These are phyloP conservation scores for Wallacemonas rigidus DNA, from an alignment of 208 protist species.

Conservation along the genomic window DNA sequence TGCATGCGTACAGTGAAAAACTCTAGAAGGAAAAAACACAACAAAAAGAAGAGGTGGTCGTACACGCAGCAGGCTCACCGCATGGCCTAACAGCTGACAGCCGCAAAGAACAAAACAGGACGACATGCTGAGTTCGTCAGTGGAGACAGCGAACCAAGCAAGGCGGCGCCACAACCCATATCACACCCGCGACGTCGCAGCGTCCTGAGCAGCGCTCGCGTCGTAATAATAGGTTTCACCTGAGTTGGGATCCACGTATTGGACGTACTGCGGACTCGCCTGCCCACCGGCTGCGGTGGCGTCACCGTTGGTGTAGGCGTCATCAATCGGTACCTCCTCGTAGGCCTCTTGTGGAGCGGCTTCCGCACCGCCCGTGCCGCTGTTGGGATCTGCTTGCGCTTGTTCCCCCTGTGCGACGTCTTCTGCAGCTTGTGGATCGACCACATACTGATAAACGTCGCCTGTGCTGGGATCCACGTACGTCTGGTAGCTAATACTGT, in stretches of 20 bases:
- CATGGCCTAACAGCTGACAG: no score
- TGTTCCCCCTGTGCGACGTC: neutral
- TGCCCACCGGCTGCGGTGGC: neutral
- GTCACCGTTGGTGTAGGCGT: no score
- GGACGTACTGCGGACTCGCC: conserved; percentile 5
- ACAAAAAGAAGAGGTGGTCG: conserved; percentile 21
- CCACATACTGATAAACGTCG: conserved; percentile 39
- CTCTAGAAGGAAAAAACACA: conserved; percentile 10
- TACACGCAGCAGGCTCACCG: no score
- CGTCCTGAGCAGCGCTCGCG: conserved; percentile 14
- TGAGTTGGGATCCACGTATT: conserved; percentile 36
- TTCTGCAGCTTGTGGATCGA: conserved; percentile 11
- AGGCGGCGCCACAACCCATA: no score
- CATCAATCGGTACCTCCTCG: neutral
- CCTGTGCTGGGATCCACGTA: conserved; percentile 43
- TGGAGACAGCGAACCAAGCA: no score
- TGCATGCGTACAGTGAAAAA: conserved; percentile 18
- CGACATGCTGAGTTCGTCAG: no score
- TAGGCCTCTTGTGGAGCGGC: neutral
- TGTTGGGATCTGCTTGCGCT: neutral
- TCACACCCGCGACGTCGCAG: no score
- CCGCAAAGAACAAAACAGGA: no score
- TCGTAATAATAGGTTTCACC: conserved; percentile 36
- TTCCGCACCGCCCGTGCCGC: neutral
- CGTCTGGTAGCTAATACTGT: conserved; percentile 24